Percentiles rank a stretch among this genome's conserved stretches.
Evolutionary conservation across 2,329 filamentous ascomycete genomes (phyloP).

Genomic region (Penicillium sp.): DNA sequence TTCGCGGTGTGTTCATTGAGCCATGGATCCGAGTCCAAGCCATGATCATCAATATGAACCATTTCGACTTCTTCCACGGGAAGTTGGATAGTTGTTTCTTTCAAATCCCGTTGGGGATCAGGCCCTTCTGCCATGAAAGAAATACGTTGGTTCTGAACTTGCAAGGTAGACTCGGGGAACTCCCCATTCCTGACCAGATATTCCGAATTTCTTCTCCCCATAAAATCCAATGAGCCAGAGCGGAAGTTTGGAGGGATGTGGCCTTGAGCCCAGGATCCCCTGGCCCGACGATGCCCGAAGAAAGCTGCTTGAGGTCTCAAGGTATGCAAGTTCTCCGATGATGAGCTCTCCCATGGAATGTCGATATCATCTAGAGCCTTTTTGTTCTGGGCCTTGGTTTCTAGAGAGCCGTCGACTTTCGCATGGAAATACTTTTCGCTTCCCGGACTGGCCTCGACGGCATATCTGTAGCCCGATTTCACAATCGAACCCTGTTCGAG

Average conservation of each 20-base stretch:
- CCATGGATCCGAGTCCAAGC: not conserved
- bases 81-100: not conserved
- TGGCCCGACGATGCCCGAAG: constrained; percentile 1
- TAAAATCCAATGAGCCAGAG: constrained; percentile 8
- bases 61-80: constrained; percentile 12
- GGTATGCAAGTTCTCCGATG: not conserved
- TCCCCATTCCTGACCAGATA: not conserved
- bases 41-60: not conserved
- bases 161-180: not conserved
- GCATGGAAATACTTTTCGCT: constrained; percentile 21
- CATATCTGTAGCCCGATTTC: constrained; percentile 63
- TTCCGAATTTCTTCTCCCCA: not conserved
- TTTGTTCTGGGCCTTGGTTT: not conserved
- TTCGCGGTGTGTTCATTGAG: not conserved
- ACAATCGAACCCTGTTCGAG: constrained; percentile 68
- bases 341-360: not conserved
- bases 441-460: constrained; percentile 47
- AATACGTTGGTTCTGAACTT: constrained; percentile 2
- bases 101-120: not conserved
- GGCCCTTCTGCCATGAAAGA: not conserved
- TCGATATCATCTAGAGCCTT: not conserved
- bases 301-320: not conserved
- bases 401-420: not conserved
- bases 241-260: constrained; percentile 14
- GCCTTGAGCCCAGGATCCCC: constrained; percentile 12